Evolutionary conservation across 768 basidiomycete genomes (phyloP).

Genomic region (Zangia roseola): DNA sequence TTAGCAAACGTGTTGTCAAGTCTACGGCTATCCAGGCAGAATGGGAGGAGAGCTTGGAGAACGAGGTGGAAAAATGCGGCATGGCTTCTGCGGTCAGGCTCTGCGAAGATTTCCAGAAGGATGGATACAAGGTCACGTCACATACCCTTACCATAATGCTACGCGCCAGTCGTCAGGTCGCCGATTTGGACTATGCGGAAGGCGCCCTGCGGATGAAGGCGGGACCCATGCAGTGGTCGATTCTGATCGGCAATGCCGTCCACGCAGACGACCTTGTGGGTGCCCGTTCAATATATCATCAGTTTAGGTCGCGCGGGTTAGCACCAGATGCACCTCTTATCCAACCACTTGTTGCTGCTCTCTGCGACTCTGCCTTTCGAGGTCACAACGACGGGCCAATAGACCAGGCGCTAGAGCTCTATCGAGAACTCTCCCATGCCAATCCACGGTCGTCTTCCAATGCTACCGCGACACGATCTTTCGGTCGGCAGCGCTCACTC

Average conservation of each 20-base stretch:
- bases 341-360: conserved; percentile 50
- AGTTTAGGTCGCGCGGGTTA: conserved; percentile 43
- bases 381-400: conserved; percentile 42
- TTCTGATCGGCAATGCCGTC: conserved; percentile 52
- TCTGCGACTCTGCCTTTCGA: conserved; percentile 42
- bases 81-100: conserved; percentile 34
- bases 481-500: conserved; percentile 33
- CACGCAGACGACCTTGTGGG: conserved; percentile 35
- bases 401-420: conserved; percentile 54
- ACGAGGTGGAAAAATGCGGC: conserved; percentile 34
- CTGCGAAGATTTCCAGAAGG: conserved; percentile 32
- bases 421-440: conserved; percentile 43
- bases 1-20: conserved; percentile 29
- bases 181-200: conserved; percentile 45
- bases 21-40: conserved; percentile 27
- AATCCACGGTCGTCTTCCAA: conserved; percentile 25
- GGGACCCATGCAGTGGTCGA: conserved; percentile 49
- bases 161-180: conserved; percentile 36
- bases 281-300: conserved; percentile 51
- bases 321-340: conserved; percentile 50
- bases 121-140: conserved; percentile 32
- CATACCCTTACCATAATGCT: conserved; percentile 43
- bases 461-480: conserved; percentile 8
- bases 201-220: conserved; percentile 40
- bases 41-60: conserved; percentile 30